phyloP scores from a whole-genome alignment of 2,329 filamentous ascomycete species.

The Orbilia ellipsospora region DNA sequence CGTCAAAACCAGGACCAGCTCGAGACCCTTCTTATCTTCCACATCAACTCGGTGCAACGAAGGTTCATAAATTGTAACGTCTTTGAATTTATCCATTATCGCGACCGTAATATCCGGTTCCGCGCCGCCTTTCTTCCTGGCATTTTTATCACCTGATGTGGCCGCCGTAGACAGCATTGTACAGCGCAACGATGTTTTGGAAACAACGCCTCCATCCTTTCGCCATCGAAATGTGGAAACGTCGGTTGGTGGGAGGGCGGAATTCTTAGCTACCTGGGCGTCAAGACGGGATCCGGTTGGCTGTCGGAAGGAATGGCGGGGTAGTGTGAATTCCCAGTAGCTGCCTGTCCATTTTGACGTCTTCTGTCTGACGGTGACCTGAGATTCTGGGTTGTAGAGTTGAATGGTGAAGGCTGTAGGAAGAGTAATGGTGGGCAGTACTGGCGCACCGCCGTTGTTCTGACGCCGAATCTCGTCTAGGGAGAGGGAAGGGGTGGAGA shows the following conservation, averaged over 20 bases:
- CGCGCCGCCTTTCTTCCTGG: constrained; percentile 54
- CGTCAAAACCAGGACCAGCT: constrained; percentile 77
- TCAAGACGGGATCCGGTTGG: constrained; percentile 84
- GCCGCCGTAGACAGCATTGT: constrained; percentile 56
- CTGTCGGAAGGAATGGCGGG: constrained; percentile 81
- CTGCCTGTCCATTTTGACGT: constrained; percentile 82
- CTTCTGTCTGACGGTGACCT: constrained; percentile 76
- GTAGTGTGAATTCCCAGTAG: constrained; percentile 92
- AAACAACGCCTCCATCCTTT: constrained; percentile 59
- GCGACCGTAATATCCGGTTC: constrained; percentile 97
- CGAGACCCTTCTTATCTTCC: constrained; percentile 91
- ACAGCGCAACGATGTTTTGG: constrained; percentile 57
- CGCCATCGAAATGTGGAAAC: constrained; percentile 58
- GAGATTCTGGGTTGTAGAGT: constrained; percentile 93
- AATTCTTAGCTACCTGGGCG: constrained; percentile 53
- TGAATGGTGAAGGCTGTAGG: constrained; percentile 79
- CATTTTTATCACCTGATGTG: constrained; percentile 31
- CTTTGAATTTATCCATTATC: constrained; percentile 70
- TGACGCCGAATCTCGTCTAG: constrained; percentile 80
- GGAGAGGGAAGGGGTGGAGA: constrained; percentile 83
- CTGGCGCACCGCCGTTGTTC: constrained; percentile 74
- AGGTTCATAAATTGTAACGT: constrained; percentile 87
- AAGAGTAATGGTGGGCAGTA: constrained; percentile 76
- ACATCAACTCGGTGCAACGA: constrained; percentile 91
- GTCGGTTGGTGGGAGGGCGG: constrained; percentile 55